Conservation (phyloP, 2,329 filamentous ascomycete species). For the Stagonosporopsis tanaceti region DNA sequence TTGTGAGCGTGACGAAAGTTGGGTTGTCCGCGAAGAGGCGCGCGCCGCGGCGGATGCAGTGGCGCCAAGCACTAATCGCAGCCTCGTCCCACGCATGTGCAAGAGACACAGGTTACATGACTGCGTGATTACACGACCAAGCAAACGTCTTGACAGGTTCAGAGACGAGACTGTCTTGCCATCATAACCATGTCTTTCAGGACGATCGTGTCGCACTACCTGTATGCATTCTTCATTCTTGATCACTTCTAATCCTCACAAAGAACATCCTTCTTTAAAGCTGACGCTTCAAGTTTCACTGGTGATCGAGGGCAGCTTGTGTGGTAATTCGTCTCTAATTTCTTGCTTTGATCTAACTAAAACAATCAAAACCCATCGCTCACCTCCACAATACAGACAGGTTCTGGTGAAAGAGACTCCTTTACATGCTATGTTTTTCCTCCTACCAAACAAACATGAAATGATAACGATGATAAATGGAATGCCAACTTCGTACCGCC, state of each 20-base stretch:
- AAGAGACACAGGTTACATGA: neutral
- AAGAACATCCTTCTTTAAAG: neutral
- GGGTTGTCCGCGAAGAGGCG: constrained; percentile 8
- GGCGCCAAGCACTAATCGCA: constrained; percentile 10
- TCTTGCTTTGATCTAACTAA: constrained; percentile 34
- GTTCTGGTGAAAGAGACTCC: constrained; percentile 31
- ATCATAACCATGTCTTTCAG: neutral
- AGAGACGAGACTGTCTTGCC: neutral
- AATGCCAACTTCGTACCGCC: constrained; percentile 31
- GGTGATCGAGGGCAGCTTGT: neutral
- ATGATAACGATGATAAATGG: constrained; percentile 31
- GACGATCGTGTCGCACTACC: neutral
- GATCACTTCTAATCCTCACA: neutral
- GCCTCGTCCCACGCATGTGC: neutral
- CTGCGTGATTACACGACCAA: neutral
- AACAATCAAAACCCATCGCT: constrained; percentile 21
- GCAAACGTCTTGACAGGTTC: neutral
- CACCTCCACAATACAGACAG: constrained; percentile 27
- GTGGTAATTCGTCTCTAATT: constrained; percentile 29
- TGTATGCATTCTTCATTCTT: no score
- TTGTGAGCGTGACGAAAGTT: constrained; percentile 7
- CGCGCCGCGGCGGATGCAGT: constrained; percentile 2
- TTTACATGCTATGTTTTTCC: constrained; percentile 40
- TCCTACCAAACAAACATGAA: constrained; percentile 34
- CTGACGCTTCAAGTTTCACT: neutral